Percentiles rank a stretch among this genome's conserved stretches.
Evolutionary conservation across 2,329 filamentous ascomycete genomes (phyloP).

Genomic region (Xylaria sp.): DNA sequence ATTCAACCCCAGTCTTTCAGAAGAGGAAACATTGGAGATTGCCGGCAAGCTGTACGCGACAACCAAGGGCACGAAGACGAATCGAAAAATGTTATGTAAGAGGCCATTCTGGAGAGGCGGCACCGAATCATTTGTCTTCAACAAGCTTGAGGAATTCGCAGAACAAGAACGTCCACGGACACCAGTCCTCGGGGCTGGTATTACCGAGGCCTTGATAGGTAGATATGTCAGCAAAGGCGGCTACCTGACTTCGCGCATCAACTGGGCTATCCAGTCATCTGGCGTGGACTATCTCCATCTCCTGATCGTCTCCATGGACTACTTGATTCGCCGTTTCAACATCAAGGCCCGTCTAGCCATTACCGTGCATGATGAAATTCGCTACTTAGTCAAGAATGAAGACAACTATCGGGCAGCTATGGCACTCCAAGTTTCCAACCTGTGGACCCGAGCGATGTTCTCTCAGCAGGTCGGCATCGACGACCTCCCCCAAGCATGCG

Average conservation of each 20-base stretch:
- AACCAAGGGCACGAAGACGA: slow-evolving; percentile 89
- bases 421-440: slow-evolving; percentile 89
- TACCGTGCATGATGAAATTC: slow-evolving; percentile 96
- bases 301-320: slow-evolving; percentile 92
- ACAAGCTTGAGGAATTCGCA: slow-evolving; percentile 96
- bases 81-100: slow-evolving; percentile 70
- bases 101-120: slow-evolving; percentile 91
- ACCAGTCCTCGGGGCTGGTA: slow-evolving; percentile 89
- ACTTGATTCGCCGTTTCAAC: slow-evolving; percentile 82
- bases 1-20: slow-evolving; percentile 85
- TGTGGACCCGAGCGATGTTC: slow-evolving; percentile 98
- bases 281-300: slow-evolving; percentile 97
- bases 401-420: slow-evolving; percentile 90
- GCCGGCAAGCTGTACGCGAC: slow-evolving; percentile 81
- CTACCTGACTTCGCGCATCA: slow-evolving; percentile 95
- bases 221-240: slow-evolving; percentile 85
- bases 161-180: slow-evolving; percentile 90
- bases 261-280: slow-evolving; percentile 98
- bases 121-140: slow-evolving; percentile 97
- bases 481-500: slow-evolving; percentile 90
- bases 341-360: slow-evolving; percentile 84
- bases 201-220: slow-evolving; percentile 91
- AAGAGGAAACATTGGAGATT: slow-evolving; percentile 74
- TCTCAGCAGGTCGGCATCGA: slow-evolving; percentile 94
- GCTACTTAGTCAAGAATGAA: slow-evolving; percentile 82